These are phyloP conservation scores for Taiwanofungus camphoratus DNA, from an alignment of 1,284 basidiomycete species.

Conservation along the genomic window DNA sequence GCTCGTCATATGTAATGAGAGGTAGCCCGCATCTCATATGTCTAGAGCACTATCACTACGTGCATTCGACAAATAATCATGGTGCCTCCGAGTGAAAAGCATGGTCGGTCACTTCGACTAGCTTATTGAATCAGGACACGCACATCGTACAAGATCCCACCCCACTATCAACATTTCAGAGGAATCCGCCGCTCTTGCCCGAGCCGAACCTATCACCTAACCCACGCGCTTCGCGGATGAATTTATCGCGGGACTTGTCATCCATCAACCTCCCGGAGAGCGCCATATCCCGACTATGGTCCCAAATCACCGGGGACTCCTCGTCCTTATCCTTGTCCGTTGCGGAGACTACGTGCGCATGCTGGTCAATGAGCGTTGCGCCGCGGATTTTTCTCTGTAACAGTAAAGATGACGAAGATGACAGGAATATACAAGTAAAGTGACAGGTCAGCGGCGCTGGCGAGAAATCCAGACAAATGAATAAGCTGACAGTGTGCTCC, in stretches of 20 bases:
- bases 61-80: too few species aligned
- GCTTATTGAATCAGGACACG: too few species aligned
- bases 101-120: too few species aligned
- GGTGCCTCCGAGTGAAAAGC: too few species aligned
- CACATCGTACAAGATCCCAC: too few species aligned
- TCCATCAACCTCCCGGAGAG: conserved; percentile 81
- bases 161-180: conserved; percentile 24
- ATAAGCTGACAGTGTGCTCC: conserved; percentile 66
- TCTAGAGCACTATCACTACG: too few species aligned
- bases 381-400: conserved; percentile 60
- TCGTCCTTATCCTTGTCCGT: conserved; percentile 40
- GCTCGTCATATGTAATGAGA: too few species aligned
- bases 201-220: conserved; percentile 78
- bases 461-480: neutral
- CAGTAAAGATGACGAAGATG: neutral
- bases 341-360: conserved; percentile 32
- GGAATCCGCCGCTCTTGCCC: conserved; percentile 59
- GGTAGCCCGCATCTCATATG: too few species aligned
- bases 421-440: too few species aligned
- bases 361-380: conserved; percentile 64
- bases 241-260: conserved; percentile 68
- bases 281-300: conserved; percentile 82
- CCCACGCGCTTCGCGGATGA: conserved; percentile 74
- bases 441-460: neutral
- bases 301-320: conserved; percentile 72